Percentiles rank a stretch among this genome's conserved stretches.
Evolutionary conservation across 1,139 yeast species (phyloP).

Genomic region (Arxiozyma bovina): DNA sequence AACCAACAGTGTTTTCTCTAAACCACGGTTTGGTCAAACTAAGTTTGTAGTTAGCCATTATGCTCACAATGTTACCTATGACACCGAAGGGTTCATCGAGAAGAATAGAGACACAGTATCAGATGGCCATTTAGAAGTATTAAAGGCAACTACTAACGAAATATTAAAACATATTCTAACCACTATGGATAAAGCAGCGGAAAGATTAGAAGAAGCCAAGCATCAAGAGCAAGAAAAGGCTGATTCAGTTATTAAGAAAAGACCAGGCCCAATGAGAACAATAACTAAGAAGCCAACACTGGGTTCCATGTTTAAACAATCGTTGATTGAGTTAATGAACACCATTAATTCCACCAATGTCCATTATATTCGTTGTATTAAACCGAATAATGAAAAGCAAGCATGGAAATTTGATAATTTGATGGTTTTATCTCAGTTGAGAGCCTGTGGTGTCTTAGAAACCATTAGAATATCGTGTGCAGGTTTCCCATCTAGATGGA

Average conservation of each 20-base stretch:
- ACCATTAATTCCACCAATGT: conserved; percentile 94
- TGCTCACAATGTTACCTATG: conserved; percentile 91
- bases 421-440: conserved; percentile 90
- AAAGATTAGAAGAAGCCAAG: conserved; percentile 39
- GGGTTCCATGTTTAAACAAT: conserved; percentile 89
- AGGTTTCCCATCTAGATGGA: conserved; percentile 96
- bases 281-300: conserved; percentile 82
- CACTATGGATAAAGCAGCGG: conserved; percentile 53
- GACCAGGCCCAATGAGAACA: conserved; percentile 32
- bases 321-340: conserved; percentile 86
- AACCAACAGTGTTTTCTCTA: conserved; percentile 71
- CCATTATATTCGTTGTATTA: conserved; percentile 95
- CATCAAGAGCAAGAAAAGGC: conserved; percentile 33
- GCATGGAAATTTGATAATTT: conserved; percentile 97
- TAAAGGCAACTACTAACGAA: conserved; percentile 59
- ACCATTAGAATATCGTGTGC: conserved; percentile 97
- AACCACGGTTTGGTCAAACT: conserved; percentile 91
- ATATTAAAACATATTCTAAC: conserved; percentile 58
- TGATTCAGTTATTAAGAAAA: conserved; percentile 32
- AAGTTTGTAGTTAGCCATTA: conserved; percentile 91
- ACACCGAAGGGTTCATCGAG: conserved; percentile 91
- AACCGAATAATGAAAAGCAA: conserved; percentile 89
- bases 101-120: conserved; percentile 98
- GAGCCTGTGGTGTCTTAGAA: conserved; percentile 98
- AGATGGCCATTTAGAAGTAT: conserved; percentile 86